phyloP scores from a whole-genome alignment of 179 eudicot species.

The Beta corolliflora region DNA sequence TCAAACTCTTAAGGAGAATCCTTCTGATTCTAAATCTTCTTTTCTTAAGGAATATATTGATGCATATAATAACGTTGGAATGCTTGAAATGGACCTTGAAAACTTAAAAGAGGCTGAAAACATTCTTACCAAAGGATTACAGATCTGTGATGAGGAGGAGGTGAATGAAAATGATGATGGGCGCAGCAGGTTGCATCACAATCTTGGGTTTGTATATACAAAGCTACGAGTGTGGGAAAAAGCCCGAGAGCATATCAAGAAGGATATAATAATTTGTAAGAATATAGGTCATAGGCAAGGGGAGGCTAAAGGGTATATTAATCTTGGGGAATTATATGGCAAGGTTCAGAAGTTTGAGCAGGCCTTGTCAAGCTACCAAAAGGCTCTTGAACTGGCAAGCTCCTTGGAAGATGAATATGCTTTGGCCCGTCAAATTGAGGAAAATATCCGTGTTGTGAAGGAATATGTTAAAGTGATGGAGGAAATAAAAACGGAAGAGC shows the following conservation, averaged over 20 bases:
- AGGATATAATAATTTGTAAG: conserved; percentile 74
- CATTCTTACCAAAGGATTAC: conserved; percentile 66
- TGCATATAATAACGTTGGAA: conserved; percentile 87
- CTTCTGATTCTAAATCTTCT: conserved; percentile 48
- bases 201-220: conserved; percentile 79
- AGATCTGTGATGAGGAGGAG: conserved; percentile 92
- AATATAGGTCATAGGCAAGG: conserved; percentile 78
- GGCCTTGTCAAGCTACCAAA: conserved; percentile 66
- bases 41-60: conserved; percentile 89
- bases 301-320: conserved; percentile 94
- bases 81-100: conserved; percentile 91
- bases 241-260: conserved; percentile 67
- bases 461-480: conserved; percentile 58
- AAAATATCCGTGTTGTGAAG: conserved; percentile 61
- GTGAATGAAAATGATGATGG: conserved; percentile 66
- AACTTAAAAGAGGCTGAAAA: conserved; percentile 77
- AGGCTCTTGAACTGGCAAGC: conserved; percentile 71
- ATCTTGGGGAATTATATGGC: conserved; percentile 77
- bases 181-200: conserved; percentile 90
- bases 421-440: conserved; percentile 58
- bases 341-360: conserved; percentile 71
- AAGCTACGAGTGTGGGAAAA: conserved; percentile 74
- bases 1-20: conserved; percentile 57
- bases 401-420: conserved; percentile 88
- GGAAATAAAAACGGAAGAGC: conserved; percentile 67